Percentiles rank a stretch among this genome's conserved stretches.
phyloP scores from a whole-genome alignment of 805 yeast genomes.

The Citeromyces matritensis region DNA sequence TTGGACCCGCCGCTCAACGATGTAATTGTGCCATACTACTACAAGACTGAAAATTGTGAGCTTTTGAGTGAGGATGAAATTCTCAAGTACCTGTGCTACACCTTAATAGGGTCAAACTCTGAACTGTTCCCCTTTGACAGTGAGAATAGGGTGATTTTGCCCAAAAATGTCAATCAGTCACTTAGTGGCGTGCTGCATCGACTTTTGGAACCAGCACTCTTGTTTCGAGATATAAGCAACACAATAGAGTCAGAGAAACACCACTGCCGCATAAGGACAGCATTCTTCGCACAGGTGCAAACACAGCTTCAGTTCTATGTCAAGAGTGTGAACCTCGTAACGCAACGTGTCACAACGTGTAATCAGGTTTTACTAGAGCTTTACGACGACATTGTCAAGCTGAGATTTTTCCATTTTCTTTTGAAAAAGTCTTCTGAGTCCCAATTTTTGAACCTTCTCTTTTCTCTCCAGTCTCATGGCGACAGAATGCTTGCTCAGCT shows the following conservation, averaged over 20 bases:
- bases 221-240: conserved; percentile 32
- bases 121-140: conserved; percentile 30
- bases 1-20: no score
- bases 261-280: conserved; percentile 41
- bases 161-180: conserved; percentile 37
- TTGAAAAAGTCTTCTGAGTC: conserved; percentile 23
- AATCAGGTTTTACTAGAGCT: conserved; percentile 23
- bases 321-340: conserved; percentile 18
- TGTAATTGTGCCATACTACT: no score
- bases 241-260: conserved; percentile 11
- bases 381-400: conserved; percentile 30
- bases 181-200: conserved; percentile 37
- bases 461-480: conserved; percentile 42
- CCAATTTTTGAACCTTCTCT: conserved; percentile 32
- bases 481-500: conserved; percentile 33
- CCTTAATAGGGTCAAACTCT: conserved; percentile 50
- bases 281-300: conserved; percentile 35
- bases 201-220: conserved; percentile 58
- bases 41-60: no score
- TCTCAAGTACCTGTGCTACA: conserved; percentile 26
- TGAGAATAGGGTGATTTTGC: conserved; percentile 23
- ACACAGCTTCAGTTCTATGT: conserved; percentile 19
- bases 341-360: conserved; percentile 13
- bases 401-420: conserved; percentile 42
- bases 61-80: no score